Evolutionary conservation across 169 alveolate genomes (phyloP), one percentile per base, ranked within the genome.

Genomic region (Cryptosporidium sp.): DNA sequence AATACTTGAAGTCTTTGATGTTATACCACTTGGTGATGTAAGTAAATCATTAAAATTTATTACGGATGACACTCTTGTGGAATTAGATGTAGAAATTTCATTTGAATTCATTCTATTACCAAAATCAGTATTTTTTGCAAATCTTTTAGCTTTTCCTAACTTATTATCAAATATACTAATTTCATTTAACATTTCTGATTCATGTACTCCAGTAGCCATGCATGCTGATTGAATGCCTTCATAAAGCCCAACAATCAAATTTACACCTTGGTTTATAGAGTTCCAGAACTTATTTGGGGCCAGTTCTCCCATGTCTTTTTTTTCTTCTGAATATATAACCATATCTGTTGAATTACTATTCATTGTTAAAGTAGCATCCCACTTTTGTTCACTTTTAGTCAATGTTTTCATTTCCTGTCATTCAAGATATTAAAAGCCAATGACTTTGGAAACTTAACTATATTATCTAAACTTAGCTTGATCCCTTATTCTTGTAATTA

Each of bases 161-260:
- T 80, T 60, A 26, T 65, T 31, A 1, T 80, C 87, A 44, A 14
- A 10, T 31, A 62, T 44, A 26, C 21, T 80, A 0, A 80, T 80
- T 39, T 80, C 87, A 5, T 37, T 62, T 5, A 62, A n/a, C 31
- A 60, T 10, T 31, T 80, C 87, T 12, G 87, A 80, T 45, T 80
- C 52, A 23, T 61, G 67, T 26, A 61, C 16, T 26, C 75, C 75
- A 4, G 73, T 42, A 18, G 87, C 87, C 16, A 65, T 80, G 42
- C 87, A 80, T 37, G 87, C 75, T 26, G 87, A 80, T 26, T 80
- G 87, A 60, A 80, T 62, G 14, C 87, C 87, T 39, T 80, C 87
- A 65, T 80, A 80, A 62, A 80, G 87, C 7, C 87, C 87, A 21
- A 80, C 69, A 14, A 80, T 16, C 8, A 80, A 58, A 62, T 80